Percentiles rank a stretch among this genome's conserved stretches.
These are phyloP conservation scores for Cubamyces sp. DNA, from an alignment of 768 basidiomycete genomes.

Conservation along the genomic window DNA sequence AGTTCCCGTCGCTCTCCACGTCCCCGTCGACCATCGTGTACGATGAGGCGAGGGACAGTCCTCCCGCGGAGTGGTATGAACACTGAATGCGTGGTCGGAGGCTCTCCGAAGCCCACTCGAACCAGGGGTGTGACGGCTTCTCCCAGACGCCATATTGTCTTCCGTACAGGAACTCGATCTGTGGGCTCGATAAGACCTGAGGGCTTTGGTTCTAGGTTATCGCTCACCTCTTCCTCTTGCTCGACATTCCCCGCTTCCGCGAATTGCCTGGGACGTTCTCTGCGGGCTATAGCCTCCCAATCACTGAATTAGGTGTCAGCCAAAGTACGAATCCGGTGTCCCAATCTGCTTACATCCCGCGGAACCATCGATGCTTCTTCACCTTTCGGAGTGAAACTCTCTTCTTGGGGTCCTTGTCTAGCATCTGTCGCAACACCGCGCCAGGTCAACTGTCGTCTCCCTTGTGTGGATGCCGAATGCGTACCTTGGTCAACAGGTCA, in stretches of 20 bases:
- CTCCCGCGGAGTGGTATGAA: neutral
- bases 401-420: constrained; percentile 27
- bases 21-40: constrained; percentile 13
- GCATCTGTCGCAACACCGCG: constrained; percentile 15
- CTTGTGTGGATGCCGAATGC: neutral
- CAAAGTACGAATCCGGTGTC: too few species aligned
- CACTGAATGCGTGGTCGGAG: neutral
- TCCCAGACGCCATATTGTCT: constrained; percentile 6
- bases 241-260: neutral
- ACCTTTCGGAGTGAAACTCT: constrained; percentile 18
- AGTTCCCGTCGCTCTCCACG: constrained; percentile 7
- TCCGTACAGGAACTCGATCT: constrained; percentile 12
- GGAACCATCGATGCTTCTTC: constrained; percentile 24
- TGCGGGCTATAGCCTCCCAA: constrained; percentile 7
- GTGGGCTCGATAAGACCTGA: too few species aligned
- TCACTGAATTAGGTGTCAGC: constrained; percentile 1
- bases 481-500: constrained; percentile 24
- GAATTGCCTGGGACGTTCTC: neutral
- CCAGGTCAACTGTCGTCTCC: neutral
- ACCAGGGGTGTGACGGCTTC: constrained; percentile 17
- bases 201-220: too few species aligned
- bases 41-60: constrained; percentile 8
- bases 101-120: constrained; percentile 20
- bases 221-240: neutral
- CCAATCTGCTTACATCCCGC: constrained; percentile 13